These are phyloP conservation scores for Lithohypha guttulata DNA, from an alignment of 2,329 filamentous ascomycete genomes.

Conservation along the genomic window DNA sequence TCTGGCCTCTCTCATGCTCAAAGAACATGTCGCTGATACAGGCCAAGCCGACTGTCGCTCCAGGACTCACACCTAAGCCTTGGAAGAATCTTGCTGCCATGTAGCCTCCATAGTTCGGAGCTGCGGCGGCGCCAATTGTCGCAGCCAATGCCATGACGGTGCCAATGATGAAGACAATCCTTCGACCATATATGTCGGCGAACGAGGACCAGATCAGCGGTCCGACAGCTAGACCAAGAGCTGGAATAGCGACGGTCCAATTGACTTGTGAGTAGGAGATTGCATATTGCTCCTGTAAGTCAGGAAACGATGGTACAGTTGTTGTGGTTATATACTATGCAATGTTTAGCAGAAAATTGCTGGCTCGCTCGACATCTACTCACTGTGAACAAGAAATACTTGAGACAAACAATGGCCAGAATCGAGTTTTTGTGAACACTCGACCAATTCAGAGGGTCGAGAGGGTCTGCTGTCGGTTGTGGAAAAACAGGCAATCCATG, in stretches of 20 bases:
- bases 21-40: constrained; percentile 47
- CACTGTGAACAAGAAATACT: constrained; percentile 45
- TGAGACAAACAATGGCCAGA: constrained; percentile 43
- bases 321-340: no score
- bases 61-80: constrained; percentile 45
- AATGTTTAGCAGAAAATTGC: no score
- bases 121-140: constrained; percentile 34
- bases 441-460: constrained; percentile 48
- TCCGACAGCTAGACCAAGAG: constrained; percentile 41
- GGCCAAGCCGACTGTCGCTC: constrained; percentile 45
- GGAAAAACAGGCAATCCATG: constrained; percentile 30
- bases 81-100: constrained; percentile 51
- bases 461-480: constrained; percentile 34
- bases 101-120: constrained; percentile 37
- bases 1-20: constrained; percentile 44
- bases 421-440: constrained; percentile 38
- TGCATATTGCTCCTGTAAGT: constrained; percentile 38
- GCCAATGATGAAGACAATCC: constrained; percentile 39
- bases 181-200: constrained; percentile 43
- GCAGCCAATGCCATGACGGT: constrained; percentile 34
- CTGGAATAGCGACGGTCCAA: constrained; percentile 45
- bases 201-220: constrained; percentile 42
- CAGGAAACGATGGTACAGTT: constrained; percentile 41
- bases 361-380: background rate
- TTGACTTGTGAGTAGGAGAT: constrained; percentile 40